phyloP scores from a whole-genome alignment of 1,284 basidiomycete species.

The Ustilago nuda region DNA sequence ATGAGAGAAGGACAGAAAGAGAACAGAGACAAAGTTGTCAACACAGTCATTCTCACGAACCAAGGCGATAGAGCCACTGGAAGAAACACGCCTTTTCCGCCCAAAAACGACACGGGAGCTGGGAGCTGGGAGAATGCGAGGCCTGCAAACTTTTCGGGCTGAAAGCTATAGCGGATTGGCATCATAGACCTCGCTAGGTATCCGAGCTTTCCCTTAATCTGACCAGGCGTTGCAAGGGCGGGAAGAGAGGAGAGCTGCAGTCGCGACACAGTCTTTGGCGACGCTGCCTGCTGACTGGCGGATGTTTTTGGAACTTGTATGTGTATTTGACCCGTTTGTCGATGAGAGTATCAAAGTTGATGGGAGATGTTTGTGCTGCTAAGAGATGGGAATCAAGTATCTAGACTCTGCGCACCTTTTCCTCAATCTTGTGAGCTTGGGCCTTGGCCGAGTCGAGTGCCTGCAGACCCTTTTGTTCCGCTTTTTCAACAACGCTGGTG shows the following conservation, averaged over 20 bases:
- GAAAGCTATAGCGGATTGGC: neutral
- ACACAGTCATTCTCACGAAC: conserved; percentile 28
- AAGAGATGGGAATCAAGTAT: neutral
- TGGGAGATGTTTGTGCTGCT: neutral
- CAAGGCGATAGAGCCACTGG: neutral
- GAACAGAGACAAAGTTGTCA: conserved; percentile 14
- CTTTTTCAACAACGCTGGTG: conserved; percentile 35
- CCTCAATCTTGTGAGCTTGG: conserved; percentile 51
- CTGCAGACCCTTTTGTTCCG: conserved; percentile 50
- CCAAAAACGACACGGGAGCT: neutral
- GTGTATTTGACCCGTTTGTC: neutral
- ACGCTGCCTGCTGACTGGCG: neutral
- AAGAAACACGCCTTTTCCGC: neutral
- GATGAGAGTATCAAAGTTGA: neutral
- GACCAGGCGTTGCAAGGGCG: neutral
- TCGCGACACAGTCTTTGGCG: neutral
- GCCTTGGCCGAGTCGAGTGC: conserved; percentile 58
- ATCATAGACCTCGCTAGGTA: neutral
- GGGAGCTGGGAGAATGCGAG: neutral
- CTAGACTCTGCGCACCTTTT: conserved; percentile 66
- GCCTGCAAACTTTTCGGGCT: neutral
- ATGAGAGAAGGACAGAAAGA: conserved; percentile 3
- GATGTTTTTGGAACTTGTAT: neutral
- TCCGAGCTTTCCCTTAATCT: neutral
- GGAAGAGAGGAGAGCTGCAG: conserved; percentile 1